phyloP scores from a whole-genome alignment of 805 yeast species.

The Zygotorulaspora florentina region DNA sequence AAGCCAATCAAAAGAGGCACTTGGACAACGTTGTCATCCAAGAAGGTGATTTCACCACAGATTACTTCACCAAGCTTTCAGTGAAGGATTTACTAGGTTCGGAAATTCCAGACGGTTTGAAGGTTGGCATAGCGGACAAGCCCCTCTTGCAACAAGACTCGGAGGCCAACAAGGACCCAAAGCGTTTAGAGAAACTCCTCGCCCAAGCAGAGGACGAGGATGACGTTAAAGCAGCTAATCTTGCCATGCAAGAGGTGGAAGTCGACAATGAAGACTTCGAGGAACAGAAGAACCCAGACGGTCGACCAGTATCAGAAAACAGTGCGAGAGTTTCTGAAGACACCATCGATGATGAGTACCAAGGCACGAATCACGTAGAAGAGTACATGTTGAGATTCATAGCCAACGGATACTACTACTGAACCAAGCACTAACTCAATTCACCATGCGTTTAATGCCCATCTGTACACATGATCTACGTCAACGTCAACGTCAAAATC shows the following conservation, averaged over 20 bases:
- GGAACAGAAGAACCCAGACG: slow-evolving; percentile 37
- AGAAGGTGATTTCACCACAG: slow-evolving; percentile 97
- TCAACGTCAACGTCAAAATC: too few relatives aligned
- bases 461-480: too few relatives aligned
- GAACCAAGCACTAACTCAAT: background rate
- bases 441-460: too few relatives aligned
- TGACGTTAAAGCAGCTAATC: slow-evolving; percentile 81
- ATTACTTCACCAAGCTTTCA: slow-evolving; percentile 83
- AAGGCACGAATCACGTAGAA: slow-evolving; percentile 75
- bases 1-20: slow-evolving; percentile 92
- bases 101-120: slow-evolving; percentile 30
- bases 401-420: slow-evolving; percentile 70
- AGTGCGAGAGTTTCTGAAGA: slow-evolving; percentile 13
- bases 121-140: slow-evolving; percentile 36
- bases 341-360: slow-evolving; percentile 38
- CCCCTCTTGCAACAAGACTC: slow-evolving; percentile 33
- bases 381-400: slow-evolving; percentile 93
- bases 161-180: slow-evolving; percentile 34
- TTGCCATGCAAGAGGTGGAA: slow-evolving; percentile 80
- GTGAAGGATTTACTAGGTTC: slow-evolving; percentile 79
- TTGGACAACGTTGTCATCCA: slow-evolving; percentile 93
- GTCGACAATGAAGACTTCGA: slow-evolving; percentile 83
- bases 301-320: slow-evolving; percentile 4
- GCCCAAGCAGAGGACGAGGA: slow-evolving; percentile 96
- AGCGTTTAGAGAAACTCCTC: slow-evolving; percentile 54